phyloP scores from a whole-genome alignment of 2,329 filamentous ascomycete species.

The Colletotrichum siamense region DNA sequence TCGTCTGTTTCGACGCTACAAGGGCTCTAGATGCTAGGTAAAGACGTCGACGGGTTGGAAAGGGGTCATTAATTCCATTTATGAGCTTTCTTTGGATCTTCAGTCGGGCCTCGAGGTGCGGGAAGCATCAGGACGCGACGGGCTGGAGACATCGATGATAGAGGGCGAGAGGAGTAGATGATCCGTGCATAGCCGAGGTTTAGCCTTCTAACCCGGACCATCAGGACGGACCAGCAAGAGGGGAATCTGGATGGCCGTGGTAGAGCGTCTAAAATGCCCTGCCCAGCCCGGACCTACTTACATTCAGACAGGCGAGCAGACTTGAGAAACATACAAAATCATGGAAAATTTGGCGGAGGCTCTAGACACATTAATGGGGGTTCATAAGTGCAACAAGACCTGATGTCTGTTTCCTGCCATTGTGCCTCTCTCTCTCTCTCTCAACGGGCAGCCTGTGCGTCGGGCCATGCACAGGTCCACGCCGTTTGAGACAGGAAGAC shows the following conservation, averaged over 20 bases:
- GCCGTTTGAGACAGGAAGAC: neutral
- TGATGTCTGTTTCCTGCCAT: neutral
- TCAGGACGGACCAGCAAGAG: neutral
- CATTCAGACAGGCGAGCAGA: neutral
- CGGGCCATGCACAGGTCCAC: neutral
- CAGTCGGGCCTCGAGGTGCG: neutral
- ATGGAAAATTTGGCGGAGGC: neutral
- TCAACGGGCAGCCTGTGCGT: neutral
- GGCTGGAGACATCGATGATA: neutral
- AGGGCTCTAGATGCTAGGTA: neutral
- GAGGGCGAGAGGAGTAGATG: neutral
- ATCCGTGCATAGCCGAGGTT: neutral
- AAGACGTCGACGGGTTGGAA: neutral
- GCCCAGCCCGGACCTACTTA: neutral
- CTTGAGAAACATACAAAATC: neutral
- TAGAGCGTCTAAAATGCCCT: neutral
- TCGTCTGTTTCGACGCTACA: neutral
- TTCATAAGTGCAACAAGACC: neutral
- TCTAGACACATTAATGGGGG: neutral
- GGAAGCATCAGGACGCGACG: neutral
- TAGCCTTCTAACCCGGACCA: conserved; percentile 1
- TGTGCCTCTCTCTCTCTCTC: neutral
- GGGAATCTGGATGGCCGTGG: neutral
- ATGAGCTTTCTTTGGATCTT: neutral
- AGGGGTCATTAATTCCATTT: neutral